Percentiles rank a stretch among this genome's conserved stretches.
Conservation (phyloP, 75 land plant species). For the Picea glauca region DNA sequence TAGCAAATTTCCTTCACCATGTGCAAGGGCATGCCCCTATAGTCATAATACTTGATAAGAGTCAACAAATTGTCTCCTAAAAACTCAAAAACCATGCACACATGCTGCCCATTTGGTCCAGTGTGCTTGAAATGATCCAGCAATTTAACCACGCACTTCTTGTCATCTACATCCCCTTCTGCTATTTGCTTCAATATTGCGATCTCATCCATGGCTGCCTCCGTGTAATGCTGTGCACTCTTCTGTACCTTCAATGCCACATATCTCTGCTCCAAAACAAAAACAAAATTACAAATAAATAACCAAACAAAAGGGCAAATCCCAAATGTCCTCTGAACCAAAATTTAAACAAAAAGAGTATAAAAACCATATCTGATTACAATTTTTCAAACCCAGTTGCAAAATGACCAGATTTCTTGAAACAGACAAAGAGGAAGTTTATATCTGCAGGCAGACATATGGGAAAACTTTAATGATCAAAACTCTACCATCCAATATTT, state of each 20-base stretch:
- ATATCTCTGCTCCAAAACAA: slow-evolving; percentile 42
- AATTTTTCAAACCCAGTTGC: no score
- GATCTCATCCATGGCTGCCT: slow-evolving; percentile 95
- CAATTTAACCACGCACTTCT: slow-evolving; percentile 80
- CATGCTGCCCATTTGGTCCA: slow-evolving; percentile 86
- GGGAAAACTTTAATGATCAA: no score
- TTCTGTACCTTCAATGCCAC: slow-evolving; percentile 96
- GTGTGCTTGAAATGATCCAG: slow-evolving; percentile 90
- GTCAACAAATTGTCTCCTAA: slow-evolving; percentile 91
- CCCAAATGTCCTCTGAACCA: no score
- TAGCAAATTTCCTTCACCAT: slow-evolving; percentile 79
- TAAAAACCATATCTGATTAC: no score
- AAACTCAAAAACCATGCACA: slow-evolving; percentile 97
- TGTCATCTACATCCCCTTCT: slow-evolving; percentile 61
- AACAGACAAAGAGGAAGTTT: no score
- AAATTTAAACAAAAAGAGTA: no score
- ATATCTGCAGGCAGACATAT: no score
- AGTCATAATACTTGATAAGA: slow-evolving; percentile 74
- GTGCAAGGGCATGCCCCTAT: slow-evolving; percentile 71
- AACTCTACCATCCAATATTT: no score
- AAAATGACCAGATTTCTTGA: no score
- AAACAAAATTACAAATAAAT: no score
- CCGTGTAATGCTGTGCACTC: slow-evolving; percentile 90
- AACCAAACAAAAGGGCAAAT: no score
- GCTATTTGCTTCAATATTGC: slow-evolving; percentile 79